Evolutionary conservation across 257 asterid genomes (phyloP).

Genomic region (Scutellaria baicalensis): DNA sequence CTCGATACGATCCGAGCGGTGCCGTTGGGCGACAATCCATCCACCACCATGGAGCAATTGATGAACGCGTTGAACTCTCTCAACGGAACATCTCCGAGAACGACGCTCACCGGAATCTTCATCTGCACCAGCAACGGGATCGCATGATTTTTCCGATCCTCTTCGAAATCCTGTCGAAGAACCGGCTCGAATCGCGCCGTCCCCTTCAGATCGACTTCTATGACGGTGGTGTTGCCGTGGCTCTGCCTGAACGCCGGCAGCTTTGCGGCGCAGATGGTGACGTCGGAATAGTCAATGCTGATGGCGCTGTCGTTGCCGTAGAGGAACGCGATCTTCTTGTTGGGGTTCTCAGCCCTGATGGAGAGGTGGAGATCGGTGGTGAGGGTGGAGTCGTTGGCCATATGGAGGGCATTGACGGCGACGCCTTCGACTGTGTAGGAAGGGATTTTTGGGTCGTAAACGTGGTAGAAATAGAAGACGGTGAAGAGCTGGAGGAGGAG

Average conservation of each 20-base stretch:
- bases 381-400: constrained; percentile 36
- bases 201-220: constrained; percentile 35
- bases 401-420: constrained; percentile 28
- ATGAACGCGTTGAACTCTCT: constrained; percentile 18
- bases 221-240: constrained; percentile 21
- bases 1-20: constrained; percentile 23
- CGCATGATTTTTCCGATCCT: constrained; percentile 12
- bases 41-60: constrained; percentile 29
- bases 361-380: constrained; percentile 17
- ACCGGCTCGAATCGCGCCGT: constrained; percentile 28
- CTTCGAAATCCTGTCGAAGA: constrained; percentile 18
- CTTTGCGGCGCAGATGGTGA: constrained; percentile 33
- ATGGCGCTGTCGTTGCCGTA: constrained; percentile 34
- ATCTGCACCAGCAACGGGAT: constrained; percentile 41
- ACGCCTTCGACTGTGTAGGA: constrained; percentile 23
- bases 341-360: constrained; percentile 42
- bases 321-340: constrained; percentile 25
- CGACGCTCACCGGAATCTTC: constrained; percentile 28
- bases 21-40: constrained; percentile 26
- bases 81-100: not conserved
- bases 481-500: not conserved
- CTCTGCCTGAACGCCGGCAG: constrained; percentile 46
- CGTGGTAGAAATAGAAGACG: constrained; percentile 10
- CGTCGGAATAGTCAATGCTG: constrained; percentile 13
- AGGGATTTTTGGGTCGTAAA: constrained; percentile 35